Evolutionary conservation across 306 rosid genomes (phyloP).

Genomic region (Trifolium pratense): DNA sequence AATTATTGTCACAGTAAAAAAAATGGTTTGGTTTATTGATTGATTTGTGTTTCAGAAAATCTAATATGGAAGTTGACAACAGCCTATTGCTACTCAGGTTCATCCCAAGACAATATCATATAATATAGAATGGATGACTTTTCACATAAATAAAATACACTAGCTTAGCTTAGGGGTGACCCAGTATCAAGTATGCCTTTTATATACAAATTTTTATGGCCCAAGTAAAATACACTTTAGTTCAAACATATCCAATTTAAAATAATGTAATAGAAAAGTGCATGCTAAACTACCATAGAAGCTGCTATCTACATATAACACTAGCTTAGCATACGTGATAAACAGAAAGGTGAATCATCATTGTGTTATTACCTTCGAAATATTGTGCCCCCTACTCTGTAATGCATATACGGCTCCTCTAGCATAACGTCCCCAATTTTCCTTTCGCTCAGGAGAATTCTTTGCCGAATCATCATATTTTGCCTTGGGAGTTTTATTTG

Average conservation of each 20-base stretch:
- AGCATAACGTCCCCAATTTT: conserved; percentile 90
- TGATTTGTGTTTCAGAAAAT: conserved; percentile 14
- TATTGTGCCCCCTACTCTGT: conserved; percentile 53
- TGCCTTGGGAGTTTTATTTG: conserved; percentile 30
- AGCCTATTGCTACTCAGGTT: conserved; percentile 25
- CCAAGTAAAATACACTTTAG: conserved; percentile 3
- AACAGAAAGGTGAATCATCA: conserved; percentile 36
- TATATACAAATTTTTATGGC: background rate
- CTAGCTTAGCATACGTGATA: conserved; percentile 9
- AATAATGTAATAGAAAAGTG: conserved; percentile 32
- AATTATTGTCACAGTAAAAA: background rate
- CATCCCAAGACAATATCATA: background rate
- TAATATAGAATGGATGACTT: conserved; percentile 8
- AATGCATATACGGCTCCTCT: conserved; percentile 90
- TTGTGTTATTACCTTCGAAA: conserved; percentile 65
- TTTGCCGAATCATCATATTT: conserved; percentile 44
- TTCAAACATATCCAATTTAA: conserved; percentile 25
- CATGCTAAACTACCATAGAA: conserved; percentile 14
- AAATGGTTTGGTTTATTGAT: conserved; percentile 8
- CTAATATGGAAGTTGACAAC: conserved; percentile 28
- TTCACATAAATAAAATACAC: too few species aligned
- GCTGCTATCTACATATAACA: conserved; percentile 5
- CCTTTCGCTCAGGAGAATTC: conserved; percentile 50
- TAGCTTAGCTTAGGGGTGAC: conserved; percentile 7
- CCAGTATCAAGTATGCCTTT: conserved; percentile 21